Evolutionary conservation across 768 basidiomycete species (phyloP).

Genomic region (Boletales sp.): DNA sequence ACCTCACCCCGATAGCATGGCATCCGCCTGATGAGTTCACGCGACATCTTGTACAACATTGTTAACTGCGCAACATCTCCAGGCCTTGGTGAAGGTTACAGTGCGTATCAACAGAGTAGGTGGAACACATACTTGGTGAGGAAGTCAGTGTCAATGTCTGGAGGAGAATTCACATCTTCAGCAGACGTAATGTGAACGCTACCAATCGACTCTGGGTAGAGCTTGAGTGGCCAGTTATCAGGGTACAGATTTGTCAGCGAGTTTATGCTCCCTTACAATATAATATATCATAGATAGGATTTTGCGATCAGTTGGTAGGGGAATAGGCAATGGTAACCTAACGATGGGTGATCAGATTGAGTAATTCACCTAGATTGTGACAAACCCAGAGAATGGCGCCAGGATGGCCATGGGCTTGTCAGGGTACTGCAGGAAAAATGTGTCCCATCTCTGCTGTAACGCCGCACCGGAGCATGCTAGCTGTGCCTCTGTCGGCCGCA

Average conservation of each 20-base stretch:
- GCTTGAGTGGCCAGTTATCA: conserved; percentile 10
- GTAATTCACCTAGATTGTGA: not conserved
- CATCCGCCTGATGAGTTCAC: conserved; percentile 56
- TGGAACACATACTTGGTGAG: conserved; percentile 37
- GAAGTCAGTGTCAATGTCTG: conserved; percentile 44
- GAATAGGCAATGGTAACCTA: conserved; percentile 25
- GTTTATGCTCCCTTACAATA: conserved; percentile 22
- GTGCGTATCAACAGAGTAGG: not conserved
- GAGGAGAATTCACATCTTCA: conserved; percentile 36
- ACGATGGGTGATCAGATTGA: not conserved
- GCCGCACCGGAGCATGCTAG: conserved; percentile 41
- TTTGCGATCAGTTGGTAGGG: conserved; percentile 20
- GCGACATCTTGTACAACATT: conserved; percentile 50
- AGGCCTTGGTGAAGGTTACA: not conserved
- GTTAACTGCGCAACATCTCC: conserved; percentile 44
- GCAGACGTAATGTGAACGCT: conserved; percentile 45
- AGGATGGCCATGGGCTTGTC: conserved; percentile 57
- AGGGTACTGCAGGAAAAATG: conserved; percentile 45
- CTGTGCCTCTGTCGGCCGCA: conserved; percentile 50
- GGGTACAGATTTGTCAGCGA: not conserved
- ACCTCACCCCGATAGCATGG: conserved; percentile 17
- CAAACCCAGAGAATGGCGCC: conserved; percentile 40
- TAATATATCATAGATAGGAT: conserved; percentile 29
- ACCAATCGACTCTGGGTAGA: conserved; percentile 46
- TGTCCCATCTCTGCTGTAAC: conserved; percentile 49